Evolutionary conservation across 805 yeast species (phyloP).

Genomic region (Candida sanyiensis): DNA sequence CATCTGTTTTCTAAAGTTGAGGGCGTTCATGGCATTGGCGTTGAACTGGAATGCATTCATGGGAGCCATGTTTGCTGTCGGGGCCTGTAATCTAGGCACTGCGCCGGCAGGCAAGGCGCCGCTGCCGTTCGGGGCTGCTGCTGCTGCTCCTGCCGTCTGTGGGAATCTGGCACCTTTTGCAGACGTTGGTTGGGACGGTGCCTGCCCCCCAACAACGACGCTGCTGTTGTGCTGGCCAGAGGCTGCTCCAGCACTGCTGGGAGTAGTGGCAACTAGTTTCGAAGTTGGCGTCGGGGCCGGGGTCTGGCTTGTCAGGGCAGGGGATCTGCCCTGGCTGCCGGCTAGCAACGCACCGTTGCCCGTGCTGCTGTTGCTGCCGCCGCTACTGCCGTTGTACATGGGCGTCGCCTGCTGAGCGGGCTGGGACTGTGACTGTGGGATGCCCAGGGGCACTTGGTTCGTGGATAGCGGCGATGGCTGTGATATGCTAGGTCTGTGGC

Average conservation of each 20-base stretch:
- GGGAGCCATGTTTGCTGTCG: not conserved
- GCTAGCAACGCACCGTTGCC: slow-evolving; percentile 19
- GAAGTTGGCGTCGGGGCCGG: not conserved
- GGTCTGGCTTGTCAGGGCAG: not conserved
- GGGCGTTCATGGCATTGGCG: slow-evolving; percentile 13
- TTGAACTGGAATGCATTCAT: slow-evolving; percentile 4
- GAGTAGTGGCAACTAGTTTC: slow-evolving; percentile 1
- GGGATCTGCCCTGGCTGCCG: slow-evolving; percentile 1
- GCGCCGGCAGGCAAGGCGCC: too few relatives aligned
- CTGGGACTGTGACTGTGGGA: slow-evolving; percentile 8
- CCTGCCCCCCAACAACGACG: too few relatives aligned
- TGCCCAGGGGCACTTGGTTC: slow-evolving; percentile 7
- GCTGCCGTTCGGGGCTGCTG: too few relatives aligned
- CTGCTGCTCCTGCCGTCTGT: not conserved
- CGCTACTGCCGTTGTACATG: slow-evolving; percentile 11
- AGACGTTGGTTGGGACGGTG: slow-evolving; percentile 13
- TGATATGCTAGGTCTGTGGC: not conserved
- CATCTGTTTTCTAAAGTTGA: slow-evolving; percentile 33
- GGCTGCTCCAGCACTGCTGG: slow-evolving; percentile 10
- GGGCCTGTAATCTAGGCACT: too few relatives aligned
- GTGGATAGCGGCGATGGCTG: slow-evolving; percentile 3
- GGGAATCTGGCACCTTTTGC: slow-evolving; percentile 5
- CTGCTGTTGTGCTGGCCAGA: too few relatives aligned
- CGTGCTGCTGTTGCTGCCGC: slow-evolving; percentile 20
- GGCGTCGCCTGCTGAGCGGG: slow-evolving; percentile 11